Base-by-base conservation (phyloP, 129 eudicot species). In the Arctium minus region DNA sequence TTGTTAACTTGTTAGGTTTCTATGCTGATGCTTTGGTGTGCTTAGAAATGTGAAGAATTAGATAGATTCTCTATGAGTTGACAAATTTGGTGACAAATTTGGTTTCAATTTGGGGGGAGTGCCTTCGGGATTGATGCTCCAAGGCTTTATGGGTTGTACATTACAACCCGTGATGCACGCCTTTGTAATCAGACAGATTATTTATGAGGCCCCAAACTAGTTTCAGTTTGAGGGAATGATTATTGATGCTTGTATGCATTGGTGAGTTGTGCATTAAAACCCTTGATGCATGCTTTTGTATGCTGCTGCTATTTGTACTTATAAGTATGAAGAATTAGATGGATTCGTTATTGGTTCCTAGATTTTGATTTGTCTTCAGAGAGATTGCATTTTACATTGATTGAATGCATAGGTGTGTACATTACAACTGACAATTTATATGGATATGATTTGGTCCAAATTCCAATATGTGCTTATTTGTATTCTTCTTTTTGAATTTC, bases 401-500 rank as follows among this genome's bases (percentile, higher is more conserved):
- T 65, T 50, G 38, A 72, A 35, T 13, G 64, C 22, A 56, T 81
- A 37, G 42, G 1, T 50, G 18, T 73, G 79, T 60, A 53, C 30
- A 11, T 27, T 13, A 36, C 18, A 37, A 50, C 31, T 70, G 33
- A 56, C 37, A 38, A 81, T 74, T 32, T 1, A 32, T 73, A 53
- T 70, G 22, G 6, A 31, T 76, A 5, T 76, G 64, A 60, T 78
- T 13, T 30, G 42, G 11, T 72, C 62, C 13, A 22, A 22, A 22
- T 22, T 22, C 27, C 27, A n/a, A 33, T 17, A 18, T 13, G 7
- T 37, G 68, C 33, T 67, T 60, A 37, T 56, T 70, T 74, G 17
- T 40, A 40, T 81, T 79, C 40, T 29, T 72, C n/a, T 81, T 73
- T 40, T n/a, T 76, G 35, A 32, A 17, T 46, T 39, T 38, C 76